Base-by-base conservation (phyloP, 108 stramenopile species). In the Discostella pseudostelligera region DNA sequence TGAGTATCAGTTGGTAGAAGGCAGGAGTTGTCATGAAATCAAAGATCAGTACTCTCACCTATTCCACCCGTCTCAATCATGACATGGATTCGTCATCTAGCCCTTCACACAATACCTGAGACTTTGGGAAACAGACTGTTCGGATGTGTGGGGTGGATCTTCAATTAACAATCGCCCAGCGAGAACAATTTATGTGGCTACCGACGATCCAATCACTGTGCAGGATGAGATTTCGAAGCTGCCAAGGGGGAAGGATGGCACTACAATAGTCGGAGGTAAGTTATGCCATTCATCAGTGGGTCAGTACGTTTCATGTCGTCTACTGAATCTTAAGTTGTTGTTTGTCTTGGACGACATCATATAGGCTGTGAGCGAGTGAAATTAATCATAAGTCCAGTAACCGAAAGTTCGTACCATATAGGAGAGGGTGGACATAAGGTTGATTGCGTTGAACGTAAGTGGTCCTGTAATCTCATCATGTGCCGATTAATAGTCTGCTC, bases 131-230 rank as follows among this genome's bases (percentile, higher is more conserved):
- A 36, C 35, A 2, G 53, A 54, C 12, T 43, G 48, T 57, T 14
- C 49, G 21, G 16, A 49, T 49, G 28, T 59, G 36, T 44, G 35
- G 32, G n/a, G n/a, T 9, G 22, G 49, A 50, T 22, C 1, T 8
- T 47, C 20, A 8, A 24, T 10, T 16, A 39, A 32, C 8, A 22
- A 64, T 24, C 35, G 14, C 28, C 39, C 54, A 10, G 54, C 20
- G 8, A 48, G 64, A 59, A 56, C 44, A 4, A 57, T 68, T 21
- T 68, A 68, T 59, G 9, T 68, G 14, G 67, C 67, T 6, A 68
- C 67, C 2, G 67, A 68, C 49, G 67, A 68, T 36, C 67, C 67
- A 2, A 59, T 44, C 17, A 68, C 57, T 36, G 67, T 68, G 5
- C 14, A 39, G 24, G 21, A 68, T 11, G 67, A 68, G 29, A 68